A percentile compares a stretch with the other conserved stretches of the same genome.
Conservation (phyloP, 352 stramenopile species). For the Globisporangium canariense region DNA sequence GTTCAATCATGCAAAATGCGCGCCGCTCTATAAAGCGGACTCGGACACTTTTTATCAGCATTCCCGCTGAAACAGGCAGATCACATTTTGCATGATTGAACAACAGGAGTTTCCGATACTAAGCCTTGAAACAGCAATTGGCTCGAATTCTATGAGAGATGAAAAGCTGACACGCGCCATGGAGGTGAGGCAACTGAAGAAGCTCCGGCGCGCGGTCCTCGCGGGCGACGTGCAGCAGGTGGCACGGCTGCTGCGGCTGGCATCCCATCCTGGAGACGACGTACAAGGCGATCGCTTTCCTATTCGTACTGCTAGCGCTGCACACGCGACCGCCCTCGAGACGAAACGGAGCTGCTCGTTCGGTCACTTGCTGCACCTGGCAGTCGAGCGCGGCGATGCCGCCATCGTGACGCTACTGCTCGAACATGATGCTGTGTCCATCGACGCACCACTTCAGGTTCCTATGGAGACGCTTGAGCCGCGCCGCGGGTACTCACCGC, state of each 20-base stretch:
- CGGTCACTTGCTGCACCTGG: background rate
- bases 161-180: background rate
- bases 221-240: background rate
- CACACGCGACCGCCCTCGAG: background rate
- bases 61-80: too few species aligned
- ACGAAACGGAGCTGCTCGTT: background rate
- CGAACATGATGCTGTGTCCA: background rate
- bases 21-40: too few species aligned
- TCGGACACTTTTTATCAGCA: too few species aligned
- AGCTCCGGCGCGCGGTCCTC: conserved; percentile 11
- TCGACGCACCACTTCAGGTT: background rate
- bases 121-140: too few species aligned
- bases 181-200: background rate
- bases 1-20: too few species aligned
- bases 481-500: background rate
- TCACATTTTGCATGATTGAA: too few species aligned
- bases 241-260: background rate
- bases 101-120: too few species aligned
- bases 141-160: too few species aligned
- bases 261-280: too few species aligned
- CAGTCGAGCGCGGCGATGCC: conserved; percentile 1
- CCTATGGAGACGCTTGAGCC: background rate
- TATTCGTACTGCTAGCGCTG: background rate
- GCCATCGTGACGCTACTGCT: background rate
- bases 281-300: background rate